These are phyloP conservation scores for Ceratonia siliqua DNA, from an alignment of 306 rosid genomes.

Conservation along the genomic window DNA sequence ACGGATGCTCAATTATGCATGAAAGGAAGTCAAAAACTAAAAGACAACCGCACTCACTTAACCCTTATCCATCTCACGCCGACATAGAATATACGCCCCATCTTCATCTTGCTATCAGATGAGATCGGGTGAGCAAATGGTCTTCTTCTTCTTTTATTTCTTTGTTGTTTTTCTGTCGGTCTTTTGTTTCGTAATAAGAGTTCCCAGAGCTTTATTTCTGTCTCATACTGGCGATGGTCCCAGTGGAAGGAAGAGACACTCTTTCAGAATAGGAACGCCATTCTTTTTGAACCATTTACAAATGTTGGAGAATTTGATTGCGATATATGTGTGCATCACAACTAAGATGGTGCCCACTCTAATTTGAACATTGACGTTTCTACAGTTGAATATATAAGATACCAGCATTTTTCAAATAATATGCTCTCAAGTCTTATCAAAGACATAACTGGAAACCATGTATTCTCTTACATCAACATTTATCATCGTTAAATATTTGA, in stretches of 20 bases:
- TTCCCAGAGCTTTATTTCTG: not conserved
- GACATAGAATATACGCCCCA: not conserved
- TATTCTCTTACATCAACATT: too few relatives aligned
- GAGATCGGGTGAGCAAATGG: not conserved
- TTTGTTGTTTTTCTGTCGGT: not conserved
- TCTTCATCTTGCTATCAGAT: not conserved
- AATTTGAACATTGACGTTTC: too few relatives aligned
- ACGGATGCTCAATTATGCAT: not conserved
- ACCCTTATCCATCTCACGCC: not conserved
- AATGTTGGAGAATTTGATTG: too few relatives aligned
- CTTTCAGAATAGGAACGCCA: not conserved
- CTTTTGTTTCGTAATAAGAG: not conserved
- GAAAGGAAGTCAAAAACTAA: too few relatives aligned
- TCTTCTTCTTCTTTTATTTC: not conserved
- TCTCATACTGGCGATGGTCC: not conserved
- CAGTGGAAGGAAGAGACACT: not conserved
- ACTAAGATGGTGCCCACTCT: too few relatives aligned
- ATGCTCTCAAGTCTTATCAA: too few relatives aligned
- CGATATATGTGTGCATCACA: too few relatives aligned
- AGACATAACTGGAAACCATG: too few relatives aligned
- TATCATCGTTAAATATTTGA: too few relatives aligned
- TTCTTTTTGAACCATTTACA: not conserved
- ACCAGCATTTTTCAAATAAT: too few relatives aligned
- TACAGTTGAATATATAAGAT: too few relatives aligned
- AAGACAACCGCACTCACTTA: not conserved